Evolutionary conservation across 768 basidiomycete genomes (phyloP), one percentile per base, ranked within the genome.

Genomic region (Collybia mongolica): DNA sequence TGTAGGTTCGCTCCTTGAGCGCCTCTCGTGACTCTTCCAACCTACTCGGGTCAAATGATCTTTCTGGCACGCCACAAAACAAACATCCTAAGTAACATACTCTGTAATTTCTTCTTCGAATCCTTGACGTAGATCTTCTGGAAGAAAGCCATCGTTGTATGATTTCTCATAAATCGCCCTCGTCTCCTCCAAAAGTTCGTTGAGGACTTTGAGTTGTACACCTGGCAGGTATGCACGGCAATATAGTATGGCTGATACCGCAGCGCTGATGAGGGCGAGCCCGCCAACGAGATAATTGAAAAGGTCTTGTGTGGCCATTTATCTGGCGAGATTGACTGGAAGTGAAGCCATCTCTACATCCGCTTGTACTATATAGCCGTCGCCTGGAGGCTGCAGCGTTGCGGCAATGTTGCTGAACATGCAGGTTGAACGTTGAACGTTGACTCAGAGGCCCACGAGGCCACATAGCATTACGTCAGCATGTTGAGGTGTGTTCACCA

Each of bases 231-330:
- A 49, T 15, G 24, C 6, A 18, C 26, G 32, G 22, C 17, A 36
- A 7, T 36, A 52, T 9, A 52, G 5, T 18, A 52, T 5, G 8
- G 29, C 19, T 5, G 50, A 45, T 11, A 15, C 5, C 1, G 48
- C 2, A 23, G 46, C 36, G 11, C 41, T 49, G 17, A 54, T 39
- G 32, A 54, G 46, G 8, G 48, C 46, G 24, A 54, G 45, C 1
- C 24, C 42, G 8, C 54, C 57, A 9, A 53, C 42, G 32, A 52
- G 40, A 12, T 55, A 49, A 19, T 43, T 49, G 40, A 55, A 48
- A 38, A 46, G 37, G 20, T 45, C 42, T 35, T 35, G n/a, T 14
- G 23, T 6, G 32, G 2, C 32, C 32, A 32, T 32, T 11, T 3
- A 32, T 32, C 11, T 32, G n/a, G n/a, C n/a, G n/a, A n/a, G n/a